Evolutionary conservation across 768 basidiomycete species (phyloP).

Genomic region (Leccinum incarnatum): DNA sequence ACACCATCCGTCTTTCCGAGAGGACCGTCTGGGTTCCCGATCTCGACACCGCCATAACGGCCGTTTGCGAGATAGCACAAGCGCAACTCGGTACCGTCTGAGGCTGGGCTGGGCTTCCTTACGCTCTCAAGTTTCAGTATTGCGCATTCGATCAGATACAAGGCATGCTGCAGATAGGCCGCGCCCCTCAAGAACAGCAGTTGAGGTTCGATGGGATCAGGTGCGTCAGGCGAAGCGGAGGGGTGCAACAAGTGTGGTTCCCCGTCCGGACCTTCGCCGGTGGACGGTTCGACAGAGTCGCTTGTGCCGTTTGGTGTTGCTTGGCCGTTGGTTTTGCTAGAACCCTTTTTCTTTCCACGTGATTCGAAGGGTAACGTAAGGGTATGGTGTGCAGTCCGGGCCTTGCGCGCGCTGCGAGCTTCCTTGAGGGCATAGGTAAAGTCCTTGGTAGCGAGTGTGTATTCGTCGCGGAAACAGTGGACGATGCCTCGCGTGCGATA

Average conservation of each 20-base stretch:
- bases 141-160: conserved; percentile 69
- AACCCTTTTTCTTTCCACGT: conserved; percentile 49
- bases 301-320: conserved; percentile 69
- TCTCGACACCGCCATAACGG: conserved; percentile 80
- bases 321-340: conserved; percentile 53
- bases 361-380: conserved; percentile 37
- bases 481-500: conserved; percentile 89
- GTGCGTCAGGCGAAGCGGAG: conserved; percentile 72
- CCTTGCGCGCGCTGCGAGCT: conserved; percentile 67
- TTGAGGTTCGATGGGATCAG: conserved; percentile 85
- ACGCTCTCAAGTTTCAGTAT: conserved; percentile 72
- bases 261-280: conserved; percentile 46
- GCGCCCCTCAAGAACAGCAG: conserved; percentile 81
- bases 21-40: conserved; percentile 78
- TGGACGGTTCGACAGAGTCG: conserved; percentile 38
- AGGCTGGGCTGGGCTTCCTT: conserved; percentile 45
- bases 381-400: conserved; percentile 51
- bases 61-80: conserved; percentile 75
- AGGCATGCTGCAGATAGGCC: conserved; percentile 77
- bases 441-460: conserved; percentile 67
- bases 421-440: conserved; percentile 81
- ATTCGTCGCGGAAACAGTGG: conserved; percentile 86
- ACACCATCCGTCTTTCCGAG: conserved; percentile 55
- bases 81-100: conserved; percentile 73
- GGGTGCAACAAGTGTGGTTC: conserved; percentile 61